Base-by-base conservation (phyloP, 495 filamentous ascomycete genomes). In the Halenospora varia region DNA sequence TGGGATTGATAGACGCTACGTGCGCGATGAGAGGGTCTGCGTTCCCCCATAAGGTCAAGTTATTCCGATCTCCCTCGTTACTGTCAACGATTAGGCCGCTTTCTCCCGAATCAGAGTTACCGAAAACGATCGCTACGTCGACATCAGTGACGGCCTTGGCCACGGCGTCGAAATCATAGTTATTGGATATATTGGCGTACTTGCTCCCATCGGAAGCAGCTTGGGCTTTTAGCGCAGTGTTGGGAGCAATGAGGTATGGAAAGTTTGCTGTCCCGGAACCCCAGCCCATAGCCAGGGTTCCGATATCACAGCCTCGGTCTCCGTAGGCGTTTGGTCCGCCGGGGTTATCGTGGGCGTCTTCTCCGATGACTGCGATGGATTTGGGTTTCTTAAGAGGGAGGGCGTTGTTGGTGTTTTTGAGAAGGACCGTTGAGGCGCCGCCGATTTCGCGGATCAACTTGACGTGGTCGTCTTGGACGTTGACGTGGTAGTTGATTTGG, bases 41-140 rank as follows among this genome's bases (percentile, higher is more conserved):
- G 56, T 85, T 82, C 60, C 81, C 73, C 92, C 92, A 96, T 0
- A 95, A 76, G 2, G 90, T 96, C 47, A 97, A 75, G 73, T 97
- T 96, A 63, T 89, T 92, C 52, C 92, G 84, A 70, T 97, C 92
- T 57, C 92, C 92, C 53, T 78, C 75, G 63, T 96, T 96, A 20
- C 85, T 85, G 18, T 96, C 89, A 50, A 97, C 84, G 18, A 70
- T 77, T 65, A 96, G 88, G 71, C 80, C 96, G 2, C 86, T 89
- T 73, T 97, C 92, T 19, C 92, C 92, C 1, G 85, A 80, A 68
- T 94, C 82, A 3, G 91, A 81, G 62, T 92, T 93, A 62, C 88
- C 90, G 61, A 35, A 13, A 13, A 35, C 29, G 29, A 35, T 4
- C 13, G 29, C 29, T 35, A 35, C 29, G 4, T 35, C 13, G 29